Evolutionary conservation across 306 rosid species (phyloP).

Genomic region (Mimosa pudica): DNA sequence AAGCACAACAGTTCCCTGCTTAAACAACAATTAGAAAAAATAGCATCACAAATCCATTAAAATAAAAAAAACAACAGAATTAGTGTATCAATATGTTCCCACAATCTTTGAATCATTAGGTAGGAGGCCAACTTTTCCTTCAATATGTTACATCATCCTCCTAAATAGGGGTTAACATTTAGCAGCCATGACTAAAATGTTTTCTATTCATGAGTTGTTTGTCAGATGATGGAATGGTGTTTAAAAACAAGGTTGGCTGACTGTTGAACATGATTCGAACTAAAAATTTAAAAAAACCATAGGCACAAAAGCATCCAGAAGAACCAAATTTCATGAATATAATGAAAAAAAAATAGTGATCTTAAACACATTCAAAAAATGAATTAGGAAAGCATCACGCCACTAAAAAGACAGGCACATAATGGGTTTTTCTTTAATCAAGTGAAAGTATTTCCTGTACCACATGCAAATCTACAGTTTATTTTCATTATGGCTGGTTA

Average conservation of each 20-base stretch:
- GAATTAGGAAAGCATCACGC: background rate
- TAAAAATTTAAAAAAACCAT: background rate
- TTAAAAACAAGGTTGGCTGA: background rate
- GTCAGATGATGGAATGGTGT: conserved; percentile 13
- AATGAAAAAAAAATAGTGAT: background rate
- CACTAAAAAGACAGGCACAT: background rate
- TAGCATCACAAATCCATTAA: conserved; percentile 20
- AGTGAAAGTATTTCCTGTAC: background rate
- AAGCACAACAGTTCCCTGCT: conserved; percentile 85
- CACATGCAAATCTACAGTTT: background rate
- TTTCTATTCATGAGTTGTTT: background rate
- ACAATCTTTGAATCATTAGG: conserved; percentile 10
- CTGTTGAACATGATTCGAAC: conserved; percentile 6
- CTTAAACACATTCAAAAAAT: background rate
- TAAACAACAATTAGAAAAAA: conserved; percentile 25
- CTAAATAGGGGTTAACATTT: background rate
- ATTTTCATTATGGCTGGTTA: background rate
- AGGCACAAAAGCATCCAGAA: conserved; percentile 5
- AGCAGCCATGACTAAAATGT: conserved; percentile 7
- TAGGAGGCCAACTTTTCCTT: background rate
- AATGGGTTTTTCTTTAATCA: background rate
- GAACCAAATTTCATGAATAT: background rate
- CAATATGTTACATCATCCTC: background rate
- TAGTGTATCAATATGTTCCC: background rate
- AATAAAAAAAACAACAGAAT: conserved; percentile 23